Percentiles rank a stretch among this genome's conserved stretches.
Conservation (phyloP, 306 rosid genomes). For the Mimosa bimucronata region DNA sequence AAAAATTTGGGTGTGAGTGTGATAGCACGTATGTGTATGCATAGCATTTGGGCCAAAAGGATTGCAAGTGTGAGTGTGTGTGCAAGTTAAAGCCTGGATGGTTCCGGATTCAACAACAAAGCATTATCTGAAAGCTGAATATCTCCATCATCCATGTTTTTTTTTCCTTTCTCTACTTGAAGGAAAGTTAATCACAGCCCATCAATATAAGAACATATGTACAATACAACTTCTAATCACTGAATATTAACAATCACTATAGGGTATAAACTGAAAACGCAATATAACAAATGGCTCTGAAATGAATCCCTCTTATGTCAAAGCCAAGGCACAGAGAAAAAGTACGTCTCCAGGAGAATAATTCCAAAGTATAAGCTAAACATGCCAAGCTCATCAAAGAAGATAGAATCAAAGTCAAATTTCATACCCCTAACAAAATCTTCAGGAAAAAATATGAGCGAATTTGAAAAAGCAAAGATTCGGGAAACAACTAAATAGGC, state of each 20-base stretch:
- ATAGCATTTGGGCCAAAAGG: slow-evolving; percentile 62
- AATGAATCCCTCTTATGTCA: not conserved
- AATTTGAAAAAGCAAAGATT: slow-evolving; percentile 26
- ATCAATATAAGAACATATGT: slow-evolving; percentile 33
- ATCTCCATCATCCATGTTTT: slow-evolving; percentile 63
- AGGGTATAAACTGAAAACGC: slow-evolving; percentile 23
- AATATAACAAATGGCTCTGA: slow-evolving; percentile 15
- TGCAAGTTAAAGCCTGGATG: slow-evolving; percentile 54
- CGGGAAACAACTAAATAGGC: slow-evolving; percentile 27
- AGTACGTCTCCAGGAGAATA: too few relatives aligned
- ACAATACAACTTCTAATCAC: too few relatives aligned
- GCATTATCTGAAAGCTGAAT: slow-evolving; percentile 50
- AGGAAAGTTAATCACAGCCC: slow-evolving; percentile 25
- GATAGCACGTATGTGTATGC: slow-evolving; percentile 70
- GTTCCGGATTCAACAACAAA: slow-evolving; percentile 39
- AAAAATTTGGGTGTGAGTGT: slow-evolving; percentile 66
- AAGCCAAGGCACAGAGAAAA: not conserved
- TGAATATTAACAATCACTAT: slow-evolving; percentile 19
- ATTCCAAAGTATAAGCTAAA: too few relatives aligned
- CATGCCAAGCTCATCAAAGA: too few relatives aligned
- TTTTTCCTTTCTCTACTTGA: slow-evolving; percentile 25
- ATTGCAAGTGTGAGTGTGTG: slow-evolving; percentile 77
- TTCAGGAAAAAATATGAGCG: not conserved
- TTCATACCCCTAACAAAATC: not conserved
- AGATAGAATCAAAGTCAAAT: too few relatives aligned